phyloP scores from a whole-genome alignment of 495 filamentous ascomycete species.

The Hypoxylon perforatum region DNA sequence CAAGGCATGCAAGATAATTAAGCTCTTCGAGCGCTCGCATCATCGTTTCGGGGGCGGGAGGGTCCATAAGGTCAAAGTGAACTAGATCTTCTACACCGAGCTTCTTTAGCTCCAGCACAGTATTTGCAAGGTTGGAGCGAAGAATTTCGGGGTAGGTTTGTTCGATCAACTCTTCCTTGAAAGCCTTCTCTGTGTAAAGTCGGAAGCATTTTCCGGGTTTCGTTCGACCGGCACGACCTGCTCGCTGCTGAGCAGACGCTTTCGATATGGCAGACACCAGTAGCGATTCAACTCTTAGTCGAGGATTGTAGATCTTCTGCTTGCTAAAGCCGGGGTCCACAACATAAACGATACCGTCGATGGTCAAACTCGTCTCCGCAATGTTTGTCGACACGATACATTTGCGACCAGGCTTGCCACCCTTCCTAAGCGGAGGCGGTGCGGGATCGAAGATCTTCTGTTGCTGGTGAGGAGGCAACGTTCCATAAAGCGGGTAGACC shows the following conservation, averaged over 20 bases:
- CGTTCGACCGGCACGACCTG: slow-evolving; percentile 98
- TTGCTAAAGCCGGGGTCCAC: slow-evolving; percentile 99
- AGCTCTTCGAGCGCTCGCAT: slow-evolving; percentile 99
- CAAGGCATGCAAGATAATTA: slow-evolving; percentile 95
- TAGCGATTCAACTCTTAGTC: slow-evolving; percentile 94
- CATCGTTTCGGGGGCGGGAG: slow-evolving; percentile 95
- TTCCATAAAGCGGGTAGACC: slow-evolving; percentile 94
- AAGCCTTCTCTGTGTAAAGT: slow-evolving; percentile 93
- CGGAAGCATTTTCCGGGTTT: slow-evolving; percentile 97
- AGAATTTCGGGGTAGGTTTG: slow-evolving; percentile 97
- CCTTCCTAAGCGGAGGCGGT: slow-evolving; percentile 74
- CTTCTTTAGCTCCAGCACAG: slow-evolving; percentile 97
- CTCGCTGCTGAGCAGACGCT: slow-evolving; percentile 97
- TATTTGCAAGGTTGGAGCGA: slow-evolving; percentile 91
- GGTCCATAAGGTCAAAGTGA: slow-evolving; percentile 99
- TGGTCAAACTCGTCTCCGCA: slow-evolving; percentile 96
- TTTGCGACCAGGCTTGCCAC: slow-evolving; percentile 91
- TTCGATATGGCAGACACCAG: slow-evolving; percentile 97
- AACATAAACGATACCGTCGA: slow-evolving; percentile 99
- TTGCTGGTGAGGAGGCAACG: slow-evolving; percentile 89
- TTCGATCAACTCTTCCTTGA: slow-evolving; percentile 98
- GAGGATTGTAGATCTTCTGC: slow-evolving; percentile 99
- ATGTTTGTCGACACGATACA: slow-evolving; percentile 97
- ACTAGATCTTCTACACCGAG: slow-evolving; percentile 95
- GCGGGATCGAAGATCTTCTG: slow-evolving; percentile 95